Conservation (phyloP, 1,139 yeast genomes). For the Candida glucosophila region DNA sequence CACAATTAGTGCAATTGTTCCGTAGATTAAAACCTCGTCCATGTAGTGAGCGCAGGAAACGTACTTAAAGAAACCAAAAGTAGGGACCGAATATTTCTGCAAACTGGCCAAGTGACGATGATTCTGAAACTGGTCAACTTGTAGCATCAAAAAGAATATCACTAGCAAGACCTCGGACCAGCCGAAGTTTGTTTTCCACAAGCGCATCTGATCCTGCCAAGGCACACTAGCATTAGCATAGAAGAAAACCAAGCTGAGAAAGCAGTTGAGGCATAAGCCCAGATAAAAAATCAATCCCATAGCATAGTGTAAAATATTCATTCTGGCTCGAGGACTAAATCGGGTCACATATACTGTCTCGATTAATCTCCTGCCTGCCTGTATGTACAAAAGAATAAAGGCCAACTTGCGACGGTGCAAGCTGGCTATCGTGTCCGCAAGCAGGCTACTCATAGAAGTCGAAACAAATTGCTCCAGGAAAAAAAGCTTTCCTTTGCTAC, state of each 20-base stretch:
- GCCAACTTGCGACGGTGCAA: neutral
- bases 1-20: conserved; percentile 19
- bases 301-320: conserved; percentile 69
- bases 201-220: too few species aligned
- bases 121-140: conserved; percentile 47
- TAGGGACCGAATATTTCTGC: conserved; percentile 62
- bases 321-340: conserved; percentile 42
- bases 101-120: conserved; percentile 56
- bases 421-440: too few species aligned
- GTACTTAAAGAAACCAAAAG: conserved; percentile 37
- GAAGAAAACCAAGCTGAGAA: too few species aligned
- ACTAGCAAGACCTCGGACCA: conserved; percentile 7
- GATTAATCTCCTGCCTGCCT: conserved; percentile 52
- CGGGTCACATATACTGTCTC: conserved; percentile 52
- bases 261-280: conserved; percentile 14
- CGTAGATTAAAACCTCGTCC: conserved; percentile 63
- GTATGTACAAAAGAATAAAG: conserved; percentile 26
- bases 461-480: too few species aligned
- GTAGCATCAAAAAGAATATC: conserved; percentile 30
- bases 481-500: too few species aligned
- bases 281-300: conserved; percentile 67
- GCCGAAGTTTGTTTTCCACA: conserved; percentile 1
- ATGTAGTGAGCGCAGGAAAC: conserved; percentile 75
- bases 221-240: too few species aligned
- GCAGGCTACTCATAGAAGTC: too few species aligned